Conservation (phyloP, 2,329 filamentous ascomycete genomes). For the Chrysoporthe cubensis region DNA sequence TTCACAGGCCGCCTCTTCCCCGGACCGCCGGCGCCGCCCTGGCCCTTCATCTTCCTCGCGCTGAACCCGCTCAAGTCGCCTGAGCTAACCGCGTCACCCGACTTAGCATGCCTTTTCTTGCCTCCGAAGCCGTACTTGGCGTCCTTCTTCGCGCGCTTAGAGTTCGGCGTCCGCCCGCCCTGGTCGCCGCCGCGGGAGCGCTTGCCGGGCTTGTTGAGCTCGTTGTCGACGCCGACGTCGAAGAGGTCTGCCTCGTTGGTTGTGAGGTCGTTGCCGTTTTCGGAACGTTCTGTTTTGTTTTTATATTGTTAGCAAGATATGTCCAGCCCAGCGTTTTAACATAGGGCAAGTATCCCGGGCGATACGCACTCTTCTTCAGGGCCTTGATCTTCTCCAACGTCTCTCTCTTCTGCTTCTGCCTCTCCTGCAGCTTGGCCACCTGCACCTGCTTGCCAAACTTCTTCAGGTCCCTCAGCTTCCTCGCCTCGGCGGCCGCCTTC, state of each 20-base stretch:
- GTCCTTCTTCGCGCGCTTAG: slow-evolving; percentile 91
- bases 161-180: slow-evolving; percentile 52
- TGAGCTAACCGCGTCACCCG: slow-evolving; percentile 82
- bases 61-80: slow-evolving; percentile 83
- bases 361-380: slow-evolving; percentile 88
- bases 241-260: slow-evolving; percentile 86
- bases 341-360: background rate
- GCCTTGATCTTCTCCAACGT: slow-evolving; percentile 94
- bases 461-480: slow-evolving; percentile 92
- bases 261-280: slow-evolving; percentile 62
- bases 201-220: slow-evolving; percentile 54
- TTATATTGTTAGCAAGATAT: background rate
- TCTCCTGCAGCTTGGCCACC: slow-evolving; percentile 92
- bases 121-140: slow-evolving; percentile 94
- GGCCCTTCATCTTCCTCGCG: slow-evolving; percentile 80
- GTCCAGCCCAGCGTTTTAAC: background rate
- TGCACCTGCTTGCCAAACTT: slow-evolving; percentile 99
- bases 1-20: slow-evolving; percentile 43
- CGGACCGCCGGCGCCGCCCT: slow-evolving; percentile 32
- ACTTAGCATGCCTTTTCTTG: slow-evolving; percentile 92
- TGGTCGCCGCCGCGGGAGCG: slow-evolving; percentile 41
- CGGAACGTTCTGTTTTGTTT: slow-evolving; percentile 74
- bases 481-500: slow-evolving; percentile 89
- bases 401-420: slow-evolving; percentile 87
- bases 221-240: slow-evolving; percentile 81